phyloP scores from a whole-genome alignment of 768 basidiomycete genomes.

The Phylloporus scabripes region DNA sequence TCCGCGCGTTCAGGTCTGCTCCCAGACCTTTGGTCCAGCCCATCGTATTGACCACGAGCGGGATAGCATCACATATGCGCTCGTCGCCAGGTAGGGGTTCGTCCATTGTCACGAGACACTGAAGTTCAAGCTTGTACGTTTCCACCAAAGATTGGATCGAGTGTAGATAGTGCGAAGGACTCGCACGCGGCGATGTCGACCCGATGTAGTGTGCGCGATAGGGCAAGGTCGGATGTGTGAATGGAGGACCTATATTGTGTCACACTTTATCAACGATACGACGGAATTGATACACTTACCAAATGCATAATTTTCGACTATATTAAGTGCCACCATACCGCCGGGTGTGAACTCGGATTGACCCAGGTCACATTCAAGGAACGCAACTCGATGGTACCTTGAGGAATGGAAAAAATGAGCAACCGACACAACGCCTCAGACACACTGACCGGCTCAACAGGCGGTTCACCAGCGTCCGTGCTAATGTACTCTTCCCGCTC shows the following conservation, averaged over 20 bases:
- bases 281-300: conserved; percentile 39
- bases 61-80: conserved; percentile 55
- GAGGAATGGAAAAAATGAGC: not conserved
- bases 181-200: conserved; percentile 66
- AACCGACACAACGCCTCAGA: not conserved
- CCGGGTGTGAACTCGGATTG: conserved; percentile 91
- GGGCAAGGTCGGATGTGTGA: conserved; percentile 75
- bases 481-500: conserved; percentile 87
- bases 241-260: conserved; percentile 64
- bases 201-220: conserved; percentile 78
- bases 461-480: conserved; percentile 64
- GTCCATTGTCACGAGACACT: conserved; percentile 35
- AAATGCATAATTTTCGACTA: conserved; percentile 62
- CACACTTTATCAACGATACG: not conserved
- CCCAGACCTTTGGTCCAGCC: conserved; percentile 96
- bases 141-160: conserved; percentile 63
- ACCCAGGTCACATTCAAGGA: conserved; percentile 87
- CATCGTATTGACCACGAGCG: conserved; percentile 92
- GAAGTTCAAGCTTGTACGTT: conserved; percentile 64
- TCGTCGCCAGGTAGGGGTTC: conserved; percentile 27
- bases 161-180: conserved; percentile 70
- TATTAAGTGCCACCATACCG: conserved; percentile 75
- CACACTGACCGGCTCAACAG: conserved; percentile 49
- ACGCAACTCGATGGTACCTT: conserved; percentile 81
- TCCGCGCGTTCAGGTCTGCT: conserved; percentile 63